Conservation (phyloP, 23 red algal species). For the Gracilariopsis chorda region DNA sequence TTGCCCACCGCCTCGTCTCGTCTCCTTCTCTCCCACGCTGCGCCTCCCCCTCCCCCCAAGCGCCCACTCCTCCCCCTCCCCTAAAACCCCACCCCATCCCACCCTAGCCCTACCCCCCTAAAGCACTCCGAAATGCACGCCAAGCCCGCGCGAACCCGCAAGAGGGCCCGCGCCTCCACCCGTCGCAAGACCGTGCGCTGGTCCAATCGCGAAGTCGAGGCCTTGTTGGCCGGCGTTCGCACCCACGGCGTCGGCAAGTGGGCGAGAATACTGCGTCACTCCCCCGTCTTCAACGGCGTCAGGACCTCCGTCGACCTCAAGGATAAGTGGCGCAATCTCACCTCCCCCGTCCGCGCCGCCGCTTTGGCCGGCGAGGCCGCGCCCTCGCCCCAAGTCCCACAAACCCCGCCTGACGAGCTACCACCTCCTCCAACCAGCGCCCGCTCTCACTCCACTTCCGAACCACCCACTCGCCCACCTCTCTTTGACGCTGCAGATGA, state of each 20-base stretch:
- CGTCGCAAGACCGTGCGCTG: conserved; percentile 63
- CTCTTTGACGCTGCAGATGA: no score
- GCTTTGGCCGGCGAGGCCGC: not conserved
- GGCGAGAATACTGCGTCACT: conserved; percentile 47
- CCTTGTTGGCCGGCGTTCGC: conserved; percentile 50
- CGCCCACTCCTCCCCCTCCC: not conserved
- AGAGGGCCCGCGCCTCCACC: conserved; percentile 22
- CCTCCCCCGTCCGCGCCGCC: conserved; percentile 43
- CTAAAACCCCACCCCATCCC: not conserved
- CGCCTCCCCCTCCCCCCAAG: not conserved
- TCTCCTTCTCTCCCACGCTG: not conserved
- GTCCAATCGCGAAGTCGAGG: conserved; percentile 45
- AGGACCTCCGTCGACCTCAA: conserved; percentile 57
- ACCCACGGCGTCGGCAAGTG: conserved; percentile 48
- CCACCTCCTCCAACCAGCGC: not conserved
- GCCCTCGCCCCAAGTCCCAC: not conserved
- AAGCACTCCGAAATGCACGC: not conserved
- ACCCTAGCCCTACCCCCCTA: not conserved
- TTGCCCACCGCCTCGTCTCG: not conserved
- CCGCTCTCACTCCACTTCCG: not conserved
- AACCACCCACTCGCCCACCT: not conserved
- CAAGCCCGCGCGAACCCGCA: conserved; percentile 28
- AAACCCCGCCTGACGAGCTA: not conserved
- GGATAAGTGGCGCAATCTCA: conserved; percentile 69
- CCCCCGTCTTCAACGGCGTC: conserved; percentile 50